Base-by-base conservation (phyloP, 2,329 filamentous ascomycete genomes). In the Fusarium vanettenii region DNA sequence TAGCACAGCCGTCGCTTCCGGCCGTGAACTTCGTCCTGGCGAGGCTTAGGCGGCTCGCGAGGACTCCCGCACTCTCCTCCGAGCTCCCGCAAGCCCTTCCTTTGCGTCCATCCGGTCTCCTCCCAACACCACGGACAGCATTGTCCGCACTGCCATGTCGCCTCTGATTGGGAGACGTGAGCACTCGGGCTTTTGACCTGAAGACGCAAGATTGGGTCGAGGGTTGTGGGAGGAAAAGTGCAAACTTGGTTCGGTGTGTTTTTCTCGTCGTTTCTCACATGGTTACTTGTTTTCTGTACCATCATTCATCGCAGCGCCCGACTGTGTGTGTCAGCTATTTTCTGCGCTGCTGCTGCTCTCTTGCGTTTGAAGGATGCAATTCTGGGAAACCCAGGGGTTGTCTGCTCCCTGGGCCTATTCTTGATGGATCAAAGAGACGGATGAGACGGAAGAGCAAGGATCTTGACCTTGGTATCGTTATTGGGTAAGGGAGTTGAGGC, bases 1-100 rank as follows among this genome's bases (percentile, higher is more conserved):
- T 29, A 79, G 82, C 66, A 82, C 85, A 16, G 87, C 84, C 70
- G 82, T 86, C 79, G 86, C 88, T 31, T 86, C 87, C 27, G 91
- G 92, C 69, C 90, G 92, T 73, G 88, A 92, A 66, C 66, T 87
- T 71, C 87, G 85, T 76, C 82, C 83, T 69, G 82, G 82, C 75
- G 84, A 85, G 66, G 81, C 84, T 70, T 86, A 85, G 82, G 79
- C 72, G 70, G 81, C 78, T 78, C 78, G 75, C 72, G 74, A 78
- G 61, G 77, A 74, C 69, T 79, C 72, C 27, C 66, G 70, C 63
- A 73, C 76, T 67, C 70, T 76, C 63, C 72, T 79, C 56, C 59
- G 57, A 64, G 37, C 48, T 60, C 50, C 64, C 59, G 50, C 60
- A 66, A 66, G 65, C 31, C 56, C 70, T 39, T 66, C 73, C 18